A percentile compares a stretch with the other conserved stretches of the same genome.
phyloP scores from a whole-genome alignment of 352 stramenopile genomes.

The Phytophthora kernoviae region DNA sequence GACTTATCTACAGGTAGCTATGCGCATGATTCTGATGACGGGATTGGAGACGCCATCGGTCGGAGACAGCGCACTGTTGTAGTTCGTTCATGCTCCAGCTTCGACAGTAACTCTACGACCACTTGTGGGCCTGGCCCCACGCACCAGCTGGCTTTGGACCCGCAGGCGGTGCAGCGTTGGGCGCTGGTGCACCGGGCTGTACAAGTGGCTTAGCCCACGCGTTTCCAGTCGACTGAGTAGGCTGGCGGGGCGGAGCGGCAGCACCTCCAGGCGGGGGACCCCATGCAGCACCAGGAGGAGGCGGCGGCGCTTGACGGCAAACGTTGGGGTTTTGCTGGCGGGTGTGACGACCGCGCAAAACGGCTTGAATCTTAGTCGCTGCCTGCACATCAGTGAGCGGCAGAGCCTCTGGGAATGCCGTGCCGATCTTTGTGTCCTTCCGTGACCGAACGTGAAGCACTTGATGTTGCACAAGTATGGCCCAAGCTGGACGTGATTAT shows the following conservation, averaged over 20 bases:
- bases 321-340: conserved; percentile 38
- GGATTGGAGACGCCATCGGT: not conserved
- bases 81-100: not conserved
- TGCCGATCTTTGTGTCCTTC: conserved; percentile 79
- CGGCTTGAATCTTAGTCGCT: conserved; percentile 76
- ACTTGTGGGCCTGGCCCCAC: conserved; percentile 76
- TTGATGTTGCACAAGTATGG: conserved; percentile 91
- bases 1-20: not conserved
- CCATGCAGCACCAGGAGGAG: conserved; percentile 40
- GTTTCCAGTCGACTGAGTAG: conserved; percentile 23
- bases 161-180: conserved; percentile 6
- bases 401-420: conserved; percentile 77
- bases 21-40: not conserved
- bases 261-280: conserved; percentile 41
- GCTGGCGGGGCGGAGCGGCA: conserved; percentile 19
- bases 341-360: conserved; percentile 52
- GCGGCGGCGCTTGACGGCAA: conserved; percentile 35
- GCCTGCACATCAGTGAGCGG: conserved; percentile 76
- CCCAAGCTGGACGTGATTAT: conserved; percentile 86
- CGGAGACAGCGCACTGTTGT: not conserved
- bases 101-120: conserved; percentile 17
- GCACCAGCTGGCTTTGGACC: conserved; percentile 34
- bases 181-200: conserved; percentile 11
- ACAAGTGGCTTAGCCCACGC: conserved; percentile 39
- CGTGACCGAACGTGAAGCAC: conserved; percentile 84